These are phyloP conservation scores for Colletotrichum echinochloae DNA, from an alignment of 2,329 filamentous ascomycete species.

Conservation along the genomic window DNA sequence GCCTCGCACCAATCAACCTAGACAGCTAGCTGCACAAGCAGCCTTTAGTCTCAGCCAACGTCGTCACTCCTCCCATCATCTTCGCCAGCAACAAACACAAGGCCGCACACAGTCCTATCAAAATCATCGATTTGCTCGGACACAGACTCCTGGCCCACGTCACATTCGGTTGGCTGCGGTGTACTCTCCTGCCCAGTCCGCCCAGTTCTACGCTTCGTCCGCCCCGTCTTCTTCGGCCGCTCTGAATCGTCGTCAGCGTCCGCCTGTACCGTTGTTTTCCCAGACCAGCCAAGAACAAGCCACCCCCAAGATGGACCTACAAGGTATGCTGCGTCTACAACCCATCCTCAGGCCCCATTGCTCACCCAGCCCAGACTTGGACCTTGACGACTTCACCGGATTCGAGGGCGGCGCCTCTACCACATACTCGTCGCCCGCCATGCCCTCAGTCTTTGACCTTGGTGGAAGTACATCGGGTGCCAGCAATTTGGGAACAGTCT, in stretches of 20 bases:
- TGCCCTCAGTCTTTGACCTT: conserved; percentile 64
- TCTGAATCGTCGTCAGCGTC: conserved; percentile 66
- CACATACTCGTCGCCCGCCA: conserved; percentile 66
- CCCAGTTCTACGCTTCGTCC: conserved; percentile 76
- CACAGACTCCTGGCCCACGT: conserved; percentile 67
- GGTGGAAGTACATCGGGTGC: conserved; percentile 61
- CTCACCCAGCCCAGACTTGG: conserved; percentile 48
- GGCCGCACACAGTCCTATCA: conserved; percentile 52
- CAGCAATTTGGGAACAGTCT: conserved; percentile 77
- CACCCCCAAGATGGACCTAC: conserved; percentile 64
- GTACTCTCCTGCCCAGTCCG: conserved; percentile 56
- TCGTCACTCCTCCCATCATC: conserved; percentile 58
- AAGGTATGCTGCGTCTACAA: conserved; percentile 58
- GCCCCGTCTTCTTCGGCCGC: conserved; percentile 70
- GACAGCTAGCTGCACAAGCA: conserved; percentile 50
- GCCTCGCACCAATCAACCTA: conserved; percentile 59
- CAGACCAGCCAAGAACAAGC: conserved; percentile 66
- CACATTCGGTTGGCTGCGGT: conserved; percentile 62
- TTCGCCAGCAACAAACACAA: conserved; percentile 59
- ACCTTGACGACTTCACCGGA: conserved; percentile 68
- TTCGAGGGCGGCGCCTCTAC: conserved; percentile 64
- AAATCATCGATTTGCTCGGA: conserved; percentile 70
- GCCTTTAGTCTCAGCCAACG: conserved; percentile 51
- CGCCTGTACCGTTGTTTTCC: conserved; percentile 79
- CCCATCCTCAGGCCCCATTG: conserved; percentile 1